Evolutionary conservation across 2,329 filamentous ascomycete species (phyloP).

Genomic region (Penicillium oxalicum): DNA sequence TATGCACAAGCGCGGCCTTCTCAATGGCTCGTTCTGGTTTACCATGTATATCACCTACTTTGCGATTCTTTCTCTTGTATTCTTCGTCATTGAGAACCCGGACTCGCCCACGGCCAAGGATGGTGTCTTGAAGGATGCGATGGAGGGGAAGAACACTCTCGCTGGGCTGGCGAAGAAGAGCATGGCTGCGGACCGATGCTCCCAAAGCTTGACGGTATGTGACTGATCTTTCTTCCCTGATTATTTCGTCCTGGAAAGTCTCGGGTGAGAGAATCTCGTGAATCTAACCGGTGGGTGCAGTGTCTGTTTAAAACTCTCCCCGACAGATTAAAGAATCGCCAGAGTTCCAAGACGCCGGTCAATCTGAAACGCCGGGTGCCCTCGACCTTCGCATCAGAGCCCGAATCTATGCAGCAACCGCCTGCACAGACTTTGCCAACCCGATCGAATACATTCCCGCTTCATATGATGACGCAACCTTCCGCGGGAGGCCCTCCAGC

Average conservation of each 20-base stretch:
- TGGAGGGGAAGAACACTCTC: conserved; percentile 77
- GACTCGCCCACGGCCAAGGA: conserved; percentile 60
- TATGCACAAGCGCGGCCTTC: conserved; percentile 56
- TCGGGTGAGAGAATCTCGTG: neutral
- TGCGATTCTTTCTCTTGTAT: conserved; percentile 58
- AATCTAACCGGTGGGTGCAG: conserved; percentile 40
- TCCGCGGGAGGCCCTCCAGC: conserved; percentile 15
- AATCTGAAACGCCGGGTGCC: conserved; percentile 46
- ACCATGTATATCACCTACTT: conserved; percentile 65
- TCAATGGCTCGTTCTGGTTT: conserved; percentile 62
- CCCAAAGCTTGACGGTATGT: conserved; percentile 66
- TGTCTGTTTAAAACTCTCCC: conserved; percentile 78
- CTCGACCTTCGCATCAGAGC: conserved; percentile 17
- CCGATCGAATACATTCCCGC: conserved; percentile 39
- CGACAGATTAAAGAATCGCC: conserved; percentile 57
- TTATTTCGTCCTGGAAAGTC: too few relatives aligned
- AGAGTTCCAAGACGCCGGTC: conserved; percentile 42
- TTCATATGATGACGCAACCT: conserved; percentile 26
- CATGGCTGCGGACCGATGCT: conserved; percentile 82
- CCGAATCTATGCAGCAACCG: conserved; percentile 12
- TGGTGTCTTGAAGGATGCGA: conserved; percentile 71
- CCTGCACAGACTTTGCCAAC: conserved; percentile 23
- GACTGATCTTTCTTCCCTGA: neutral
- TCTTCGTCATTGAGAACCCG: conserved; percentile 60
- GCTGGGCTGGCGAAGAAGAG: conserved; percentile 73